Base-by-base conservation (phyloP, 352 stramenopile species). In the Pythium rishiriense region DNA sequence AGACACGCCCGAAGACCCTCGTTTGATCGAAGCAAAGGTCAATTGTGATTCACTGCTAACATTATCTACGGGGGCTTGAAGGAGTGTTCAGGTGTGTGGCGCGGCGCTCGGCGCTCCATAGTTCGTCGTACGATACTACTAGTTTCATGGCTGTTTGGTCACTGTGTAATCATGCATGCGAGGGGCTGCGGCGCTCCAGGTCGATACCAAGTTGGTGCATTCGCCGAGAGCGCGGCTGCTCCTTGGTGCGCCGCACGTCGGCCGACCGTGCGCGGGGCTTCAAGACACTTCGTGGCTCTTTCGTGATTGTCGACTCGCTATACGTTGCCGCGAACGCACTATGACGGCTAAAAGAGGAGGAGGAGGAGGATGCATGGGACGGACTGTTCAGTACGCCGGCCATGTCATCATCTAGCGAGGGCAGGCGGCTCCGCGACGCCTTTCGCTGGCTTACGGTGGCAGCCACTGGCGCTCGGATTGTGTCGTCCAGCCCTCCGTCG, bases 361-460 rank as follows among this genome's bases (percentile, higher is more conserved):
- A 49, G 1, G 12, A 10, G 11, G 35, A 58, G 4, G 51, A 54
- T 25, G 26, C 19, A 29, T 56, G 57, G 5, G 59, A 66, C 24
- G 59, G 59, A 48, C 59, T 66, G 59, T 66, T 66, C 41, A 66
- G 49, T 28, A 68, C 52, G 45, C 61, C 61, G 25, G 61, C 52
- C 33, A 68, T 62, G 2, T 62, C 61, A 43, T 68, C 61, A 35
- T 68, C 61, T 12, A 68, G 61, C 25, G 51, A 61, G 17, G 61
- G 61, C 25, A 49, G 26, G n/a, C 52, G 61, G 25, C 35, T 57
- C 12, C 52, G 61, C 5, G 45, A 21, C 24, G 56, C 35, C 6
- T 17, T n/a, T 8, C 29, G 48, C 39, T 37, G 31, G 0, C 26
- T 45, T 8, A 31, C 10, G 1, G 42, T 42, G 3, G 28, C 8